Evolutionary conservation across 495 filamentous ascomycete species (phyloP).

Genomic region (Aspergillus avenaceus): DNA sequence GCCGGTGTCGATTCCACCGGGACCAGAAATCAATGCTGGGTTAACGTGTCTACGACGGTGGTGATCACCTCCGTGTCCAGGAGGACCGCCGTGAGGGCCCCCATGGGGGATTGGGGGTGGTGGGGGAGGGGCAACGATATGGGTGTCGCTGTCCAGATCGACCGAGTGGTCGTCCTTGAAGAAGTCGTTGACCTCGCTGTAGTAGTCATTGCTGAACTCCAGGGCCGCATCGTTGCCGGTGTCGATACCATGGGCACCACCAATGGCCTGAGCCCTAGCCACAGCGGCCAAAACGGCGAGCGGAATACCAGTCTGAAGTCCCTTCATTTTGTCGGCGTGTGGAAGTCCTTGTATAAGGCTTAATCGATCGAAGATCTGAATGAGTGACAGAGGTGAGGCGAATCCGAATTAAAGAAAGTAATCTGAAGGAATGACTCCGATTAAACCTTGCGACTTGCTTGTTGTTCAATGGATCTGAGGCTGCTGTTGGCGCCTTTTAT

Average conservation of each 20-base stretch:
- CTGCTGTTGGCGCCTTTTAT: conserved; percentile 17
- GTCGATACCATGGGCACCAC: not conserved
- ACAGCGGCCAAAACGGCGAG: conserved; percentile 37
- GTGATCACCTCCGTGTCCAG: not conserved
- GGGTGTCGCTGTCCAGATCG: not conserved
- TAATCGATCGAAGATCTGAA: no score
- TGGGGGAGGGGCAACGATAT: not conserved
- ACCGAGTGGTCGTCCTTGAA: conserved; percentile 28
- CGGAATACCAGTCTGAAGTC: conserved; percentile 35
- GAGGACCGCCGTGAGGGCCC: not conserved
- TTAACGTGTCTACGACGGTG: not conserved
- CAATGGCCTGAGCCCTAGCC: conserved; percentile 26
- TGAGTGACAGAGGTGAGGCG: conserved; percentile 23
- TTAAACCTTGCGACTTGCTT: not conserved
- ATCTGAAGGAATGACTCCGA: conserved; percentile 9
- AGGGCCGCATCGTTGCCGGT: conserved; percentile 12
- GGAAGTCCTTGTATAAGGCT: no score
- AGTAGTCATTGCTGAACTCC: conserved; percentile 10
- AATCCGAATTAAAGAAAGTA: conserved; percentile 1
- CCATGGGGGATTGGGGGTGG: conserved; percentile 3
- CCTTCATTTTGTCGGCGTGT: conserved; percentile 32
- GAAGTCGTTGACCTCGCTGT: conserved; percentile 18
- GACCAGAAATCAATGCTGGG: not conserved
- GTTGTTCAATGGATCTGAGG: not conserved
- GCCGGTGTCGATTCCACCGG: not conserved